phyloP scores from a whole-genome alignment of 352 stramenopile species.

The Globisporangium spiculum region DNA sequence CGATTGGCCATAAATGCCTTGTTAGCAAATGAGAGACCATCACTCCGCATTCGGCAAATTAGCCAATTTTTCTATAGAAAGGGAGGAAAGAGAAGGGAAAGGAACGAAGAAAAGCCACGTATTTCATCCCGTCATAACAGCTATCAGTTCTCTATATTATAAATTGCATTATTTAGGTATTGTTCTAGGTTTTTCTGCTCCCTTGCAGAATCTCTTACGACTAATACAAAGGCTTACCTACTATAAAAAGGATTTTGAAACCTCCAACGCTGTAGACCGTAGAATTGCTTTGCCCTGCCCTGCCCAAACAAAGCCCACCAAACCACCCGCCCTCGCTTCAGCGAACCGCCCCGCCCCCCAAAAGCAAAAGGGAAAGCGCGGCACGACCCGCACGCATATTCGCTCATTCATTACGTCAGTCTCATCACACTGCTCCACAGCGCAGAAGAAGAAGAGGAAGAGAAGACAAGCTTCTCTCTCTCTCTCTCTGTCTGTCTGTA shows the following conservation, averaged over 20 bases:
- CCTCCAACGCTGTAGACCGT: background rate
- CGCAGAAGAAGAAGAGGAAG: slow-evolving; percentile 3
- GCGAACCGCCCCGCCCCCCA: background rate
- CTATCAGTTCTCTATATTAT: background rate
- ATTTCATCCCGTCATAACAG: background rate
- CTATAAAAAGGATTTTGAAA: background rate
- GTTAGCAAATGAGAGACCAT: background rate
- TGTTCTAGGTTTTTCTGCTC: background rate
- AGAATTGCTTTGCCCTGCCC: slow-evolving; percentile 1
- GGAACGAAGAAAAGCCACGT: slow-evolving; percentile 5
- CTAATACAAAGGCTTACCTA: background rate
- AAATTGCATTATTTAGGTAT: background rate
- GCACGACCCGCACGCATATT: background rate
- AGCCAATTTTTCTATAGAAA: slow-evolving; percentile 11
- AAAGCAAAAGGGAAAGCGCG: background rate
- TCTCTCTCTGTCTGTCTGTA: slow-evolving; percentile 8
- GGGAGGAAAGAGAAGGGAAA: background rate
- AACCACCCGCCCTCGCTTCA: background rate
- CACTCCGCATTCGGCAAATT: slow-evolving; percentile 1
- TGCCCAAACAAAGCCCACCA: background rate
- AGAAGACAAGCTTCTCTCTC: background rate
- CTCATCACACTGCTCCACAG: slow-evolving; percentile 4
- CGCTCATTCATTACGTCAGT: slow-evolving; percentile 8
- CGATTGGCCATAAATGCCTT: background rate
- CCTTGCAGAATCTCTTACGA: background rate